Base-by-base conservation (phyloP, 257 asterid species). In the Phtheirospermum japonicum region DNA sequence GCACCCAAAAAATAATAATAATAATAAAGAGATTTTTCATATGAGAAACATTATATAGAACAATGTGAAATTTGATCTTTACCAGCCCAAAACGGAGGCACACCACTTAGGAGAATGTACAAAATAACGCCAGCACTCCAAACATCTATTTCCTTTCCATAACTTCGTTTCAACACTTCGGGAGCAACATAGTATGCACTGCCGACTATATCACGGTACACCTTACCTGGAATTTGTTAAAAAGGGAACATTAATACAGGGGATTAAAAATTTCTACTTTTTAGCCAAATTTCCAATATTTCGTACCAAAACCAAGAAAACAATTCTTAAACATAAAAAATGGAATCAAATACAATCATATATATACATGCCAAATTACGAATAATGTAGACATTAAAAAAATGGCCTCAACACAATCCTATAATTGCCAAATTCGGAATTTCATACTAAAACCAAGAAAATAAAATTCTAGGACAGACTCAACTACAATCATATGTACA, bases 1-100 rank as follows among this genome's bases (percentile, higher is more conserved):
- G 83, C 71, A 61, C n/a, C 4, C 59, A 48, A 67, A 19, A 9
- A 51, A 19, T 8, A 51, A 51, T 19, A 62, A 14, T 16, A 32
- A 9, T 2, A 37, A 45, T 7, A 64, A 66, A 39, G 10, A 52
- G 12, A 42, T 18, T 26, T 36, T 31, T 42, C 49, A 42, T 46
- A 16, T 17, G 7, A 19, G 34, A 33, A 39, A 18, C 23, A 32
- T 36, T 19, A 40, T 20, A 42, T 42, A 42, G 9, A 40, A 42
- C 16, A 13, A 23, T 19, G 52, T 30, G 9, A 50, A 52, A 45
- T 51, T 42, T 33, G 43, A 23, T 39, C 77, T 74, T 23, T 81
- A 89, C 97, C 97, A 59, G 90, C 97, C 97, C 97, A 89, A 77
- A 89, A 89, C 46, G 97, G 97, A 71, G 97, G 97, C 14, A 86